Evolutionary conservation across 495 filamentous ascomycete species (phyloP), one percentile per base, ranked within the genome.

Genomic region (Symbiotaphrina buchneri): DNA sequence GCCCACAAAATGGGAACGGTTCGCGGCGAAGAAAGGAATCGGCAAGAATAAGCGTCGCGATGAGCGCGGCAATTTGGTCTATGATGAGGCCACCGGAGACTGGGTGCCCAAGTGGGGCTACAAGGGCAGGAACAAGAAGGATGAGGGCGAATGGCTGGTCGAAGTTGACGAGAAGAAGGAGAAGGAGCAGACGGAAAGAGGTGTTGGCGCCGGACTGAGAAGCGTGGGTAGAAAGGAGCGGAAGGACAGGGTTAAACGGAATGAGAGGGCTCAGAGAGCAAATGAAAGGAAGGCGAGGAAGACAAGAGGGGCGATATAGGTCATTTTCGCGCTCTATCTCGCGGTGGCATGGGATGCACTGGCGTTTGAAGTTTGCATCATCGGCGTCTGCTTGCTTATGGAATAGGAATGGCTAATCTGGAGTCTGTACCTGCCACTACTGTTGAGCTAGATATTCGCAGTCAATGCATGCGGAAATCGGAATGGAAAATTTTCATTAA

Each of bases 61-160:
- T 39, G 48, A 52, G 13, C 53, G 53, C 18, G 59, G 63, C 36
- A 82, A 91, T 48, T 56, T 74, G 41, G 65, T 74, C 25, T 92
- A 75, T 49, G 76, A 94, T 51, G 81, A 92, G 54, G 68, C 53
- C 32, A 81, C 60, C 17, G 75, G 76, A 28, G 77, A 90, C 47
- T 94, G 78, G 74, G 77, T 84, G 34, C 74, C 79, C 27, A 74
- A 73, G 51, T 97, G 83, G 80, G 87, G 87, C 1, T 93, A 90
- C 55, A 81, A 83, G 57, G 90, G 83, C 28, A 76, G 74, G 49
- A 87, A 85, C 49, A 81, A 84, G 63, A 67, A 65, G 10, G 68
- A 61, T 0, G 74, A 81, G 41, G 51, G 61, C 28, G 65, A 82
- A 40, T 87, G 84, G 74, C 58, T 92, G 43, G 81, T 95, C 18